Conservation (phyloP, 139 green algal species). For the Tetraselmis chui region DNA sequence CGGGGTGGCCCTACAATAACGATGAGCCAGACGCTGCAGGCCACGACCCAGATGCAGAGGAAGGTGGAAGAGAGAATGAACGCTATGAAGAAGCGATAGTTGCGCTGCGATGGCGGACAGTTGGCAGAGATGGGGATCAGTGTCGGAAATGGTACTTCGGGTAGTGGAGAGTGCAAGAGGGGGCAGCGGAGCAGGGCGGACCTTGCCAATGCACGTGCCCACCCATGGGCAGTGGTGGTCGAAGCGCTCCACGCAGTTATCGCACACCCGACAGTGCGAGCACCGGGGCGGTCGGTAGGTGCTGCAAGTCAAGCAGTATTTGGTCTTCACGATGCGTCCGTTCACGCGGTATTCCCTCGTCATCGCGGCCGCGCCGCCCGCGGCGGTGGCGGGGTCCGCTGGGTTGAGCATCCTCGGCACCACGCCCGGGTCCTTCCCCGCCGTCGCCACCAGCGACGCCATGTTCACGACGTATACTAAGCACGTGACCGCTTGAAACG, state of each 20-base stretch:
- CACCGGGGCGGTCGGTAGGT: neutral
- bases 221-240: conserved; percentile 23
- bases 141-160: neutral
- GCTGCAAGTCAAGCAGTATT: neutral
- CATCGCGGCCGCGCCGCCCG: neutral
- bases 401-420: neutral
- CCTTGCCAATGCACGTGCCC: conserved; percentile 8
- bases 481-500: neutral
- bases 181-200: neutral
- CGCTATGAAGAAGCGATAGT: neutral
- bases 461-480: neutral
- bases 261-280: conserved; percentile 1
- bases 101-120: neutral
- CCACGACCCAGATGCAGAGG: neutral
- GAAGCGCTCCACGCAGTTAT: conserved; percentile 19
- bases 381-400: neutral
- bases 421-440: neutral
- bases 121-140: neutral
- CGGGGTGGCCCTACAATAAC: neutral
- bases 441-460: neutral
- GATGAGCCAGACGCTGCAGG: neutral
- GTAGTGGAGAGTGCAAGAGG: neutral
- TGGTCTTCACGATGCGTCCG: neutral
- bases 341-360: neutral
- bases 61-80: neutral